phyloP scores from a whole-genome alignment of 768 basidiomycete genomes.

The Lactarius trivialis region DNA sequence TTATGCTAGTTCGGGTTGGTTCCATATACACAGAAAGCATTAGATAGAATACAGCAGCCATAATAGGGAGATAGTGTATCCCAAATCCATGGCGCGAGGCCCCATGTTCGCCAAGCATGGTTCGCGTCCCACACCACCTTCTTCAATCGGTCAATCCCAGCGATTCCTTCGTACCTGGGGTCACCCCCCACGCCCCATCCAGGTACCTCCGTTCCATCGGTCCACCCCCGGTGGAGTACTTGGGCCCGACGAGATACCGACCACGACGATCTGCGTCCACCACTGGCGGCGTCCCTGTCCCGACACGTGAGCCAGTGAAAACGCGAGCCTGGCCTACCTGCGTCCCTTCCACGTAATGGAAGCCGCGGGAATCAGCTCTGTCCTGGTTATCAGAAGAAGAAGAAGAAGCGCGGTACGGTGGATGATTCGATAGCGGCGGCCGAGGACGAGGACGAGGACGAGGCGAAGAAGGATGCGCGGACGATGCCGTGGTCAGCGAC shows the following conservation, averaged over 20 bases:
- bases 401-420: not conserved
- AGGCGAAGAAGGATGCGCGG: not conserved
- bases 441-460: not conserved
- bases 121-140: not conserved
- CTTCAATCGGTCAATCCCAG: not conserved
- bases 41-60: not conserved
- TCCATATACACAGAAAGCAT: not conserved
- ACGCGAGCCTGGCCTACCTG: not conserved
- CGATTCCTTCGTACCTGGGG: not conserved
- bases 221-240: not conserved
- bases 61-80: not conserved
- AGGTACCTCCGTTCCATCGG: conserved; percentile 4
- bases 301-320: not conserved
- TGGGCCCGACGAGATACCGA: not conserved
- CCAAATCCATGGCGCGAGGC: not conserved
- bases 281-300: not conserved
- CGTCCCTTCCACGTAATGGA: not conserved
- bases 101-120: too few relatives aligned
- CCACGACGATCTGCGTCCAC: not conserved
- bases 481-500: not conserved
- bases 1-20: not conserved
- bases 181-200: not conserved
- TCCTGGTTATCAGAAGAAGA: not conserved
- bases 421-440: not conserved
- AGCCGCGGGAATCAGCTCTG: not conserved